Evolutionary conservation across 2,329 filamentous ascomycete genomes (phyloP).

Genomic region (Claviceps sp.): DNA sequence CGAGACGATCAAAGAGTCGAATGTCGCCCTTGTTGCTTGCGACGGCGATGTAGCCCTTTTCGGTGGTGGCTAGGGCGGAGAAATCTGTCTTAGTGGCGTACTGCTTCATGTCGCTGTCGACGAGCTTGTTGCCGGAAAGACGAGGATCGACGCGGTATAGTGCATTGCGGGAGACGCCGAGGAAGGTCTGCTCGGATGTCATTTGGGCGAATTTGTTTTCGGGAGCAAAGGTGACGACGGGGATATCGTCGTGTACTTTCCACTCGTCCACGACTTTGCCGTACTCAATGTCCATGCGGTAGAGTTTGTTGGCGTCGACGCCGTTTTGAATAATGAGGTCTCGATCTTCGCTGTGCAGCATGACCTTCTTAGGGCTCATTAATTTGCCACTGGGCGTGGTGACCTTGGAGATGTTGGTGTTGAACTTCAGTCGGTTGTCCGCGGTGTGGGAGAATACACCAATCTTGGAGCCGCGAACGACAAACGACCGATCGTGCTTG

Average conservation of each 20-base stretch:
- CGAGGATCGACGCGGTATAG: conserved; percentile 91
- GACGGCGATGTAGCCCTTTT: conserved; percentile 92
- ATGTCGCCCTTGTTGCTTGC: conserved; percentile 97
- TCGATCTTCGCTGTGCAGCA: conserved; percentile 82
- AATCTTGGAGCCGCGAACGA: conserved; percentile 94
- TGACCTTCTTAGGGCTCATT: conserved; percentile 92
- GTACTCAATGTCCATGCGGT: conserved; percentile 94
- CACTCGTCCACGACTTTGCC: conserved; percentile 98
- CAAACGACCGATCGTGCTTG: conserved; percentile 93
- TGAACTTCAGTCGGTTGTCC: conserved; percentile 88
- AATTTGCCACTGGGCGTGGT: conserved; percentile 74
- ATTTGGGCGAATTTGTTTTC: conserved; percentile 98
- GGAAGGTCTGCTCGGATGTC: conserved; percentile 87
- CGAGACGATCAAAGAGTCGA: conserved; percentile 87
- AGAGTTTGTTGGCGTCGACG: conserved; percentile 77
- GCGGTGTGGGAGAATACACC: conserved; percentile 95
- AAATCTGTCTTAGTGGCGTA: conserved; percentile 97
- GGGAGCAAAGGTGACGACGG: conserved; percentile 80
- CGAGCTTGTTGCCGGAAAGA: conserved; percentile 78
- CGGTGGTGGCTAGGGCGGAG: conserved; percentile 83
- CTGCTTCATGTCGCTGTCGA: conserved; percentile 86
- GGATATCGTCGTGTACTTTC: conserved; percentile 95
- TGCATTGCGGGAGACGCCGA: conserved; percentile 85
- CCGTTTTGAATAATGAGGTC: conserved; percentile 82
- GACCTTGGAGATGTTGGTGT: conserved; percentile 93